Base-by-base conservation (phyloP, 2,329 filamentous ascomycete genomes). In the Pestalotiopsis sp. region DNA sequence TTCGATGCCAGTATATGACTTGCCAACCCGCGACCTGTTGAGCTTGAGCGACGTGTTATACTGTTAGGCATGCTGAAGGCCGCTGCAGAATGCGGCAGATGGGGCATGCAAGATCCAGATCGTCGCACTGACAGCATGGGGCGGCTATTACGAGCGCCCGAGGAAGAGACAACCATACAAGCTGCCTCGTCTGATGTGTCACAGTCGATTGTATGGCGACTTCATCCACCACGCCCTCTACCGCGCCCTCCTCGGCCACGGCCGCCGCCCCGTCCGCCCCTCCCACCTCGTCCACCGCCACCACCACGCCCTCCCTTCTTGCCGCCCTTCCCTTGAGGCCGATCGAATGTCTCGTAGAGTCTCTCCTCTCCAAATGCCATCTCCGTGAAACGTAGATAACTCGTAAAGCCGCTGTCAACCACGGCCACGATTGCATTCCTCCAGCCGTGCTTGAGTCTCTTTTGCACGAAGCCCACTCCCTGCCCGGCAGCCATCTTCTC, bases 371-470 rank as follows among this genome's bases (percentile, higher is more conserved):
- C 91, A 80, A 98, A 98, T 0, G 91, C 91, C 12, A 90, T 90
- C 82, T 98, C 94, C 1, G 88, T 90, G 69, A 98, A 86, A 27
- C 93, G 85, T 75, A 98, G 84, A 77, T 95, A 98, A 78, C 95
- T 98, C 60, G 95, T 92, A 25, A 98, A 86, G 0, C 96, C 96
- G 71, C 94, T 88, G 78, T 98, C 96, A 41, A 98, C 94, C 2
- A 98, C 88, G 0, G 95, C 96, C 27, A 99, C 79, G 41, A 98
- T 84, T 39, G 96, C 92, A 79, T 93, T 96, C 72, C 93, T 88
- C 78, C 92, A 90, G 1, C 94, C 96, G 75, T 97, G 90, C 80
- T 94, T 95, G 71, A 98, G 82, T 69, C 93, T 90, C 75, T 91
- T 88, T 77, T 97, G 96, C 72, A 95, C 80, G 36, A 69, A 70